These are phyloP conservation scores for Magnusiomyces magnusii DNA, from an alignment of 1,139 yeast genomes.

Conservation along the genomic window DNA sequence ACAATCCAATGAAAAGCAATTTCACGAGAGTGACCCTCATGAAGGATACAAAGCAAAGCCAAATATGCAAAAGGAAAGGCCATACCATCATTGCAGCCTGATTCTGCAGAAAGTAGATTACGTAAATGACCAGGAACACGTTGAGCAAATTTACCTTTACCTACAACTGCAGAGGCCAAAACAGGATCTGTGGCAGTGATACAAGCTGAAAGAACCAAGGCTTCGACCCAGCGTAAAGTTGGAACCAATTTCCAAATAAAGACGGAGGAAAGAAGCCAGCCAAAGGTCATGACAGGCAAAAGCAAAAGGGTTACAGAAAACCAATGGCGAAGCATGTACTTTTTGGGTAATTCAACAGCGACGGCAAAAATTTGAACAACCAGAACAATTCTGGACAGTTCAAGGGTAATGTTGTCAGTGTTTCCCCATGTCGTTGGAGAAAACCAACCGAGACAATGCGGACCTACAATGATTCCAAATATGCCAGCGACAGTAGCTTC, in stretches of 20 bases:
- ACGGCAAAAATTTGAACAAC: slow-evolving; percentile 96
- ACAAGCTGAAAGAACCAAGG: slow-evolving; percentile 81
- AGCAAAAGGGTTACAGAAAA: slow-evolving; percentile 66
- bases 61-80: slow-evolving; percentile 91
- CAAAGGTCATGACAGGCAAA: slow-evolving; percentile 89
- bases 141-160: slow-evolving; percentile 95
- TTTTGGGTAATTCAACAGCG: slow-evolving; percentile 91
- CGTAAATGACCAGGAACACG: slow-evolving; percentile 96
- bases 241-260: slow-evolving; percentile 85
- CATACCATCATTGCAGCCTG: slow-evolving; percentile 98
- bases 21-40: slow-evolving; percentile 56
- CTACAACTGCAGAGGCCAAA: slow-evolving; percentile 95
- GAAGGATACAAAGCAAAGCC: slow-evolving; percentile 59
- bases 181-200: slow-evolving; percentile 98
- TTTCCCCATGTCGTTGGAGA: slow-evolving; percentile 89
- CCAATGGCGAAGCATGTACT: slow-evolving; percentile 91
- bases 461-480: slow-evolving; percentile 89
- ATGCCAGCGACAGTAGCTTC: slow-evolving; percentile 94
- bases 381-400: slow-evolving; percentile 77
- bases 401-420: slow-evolving; percentile 76
- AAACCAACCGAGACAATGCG: slow-evolving; percentile 87
- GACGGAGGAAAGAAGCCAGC: slow-evolving; percentile 84
- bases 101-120: slow-evolving; percentile 83
- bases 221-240: slow-evolving; percentile 67
- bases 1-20: slow-evolving; percentile 82